phyloP scores from a whole-genome alignment of 805 yeast genomes.

The Monosporozyma unispora region DNA sequence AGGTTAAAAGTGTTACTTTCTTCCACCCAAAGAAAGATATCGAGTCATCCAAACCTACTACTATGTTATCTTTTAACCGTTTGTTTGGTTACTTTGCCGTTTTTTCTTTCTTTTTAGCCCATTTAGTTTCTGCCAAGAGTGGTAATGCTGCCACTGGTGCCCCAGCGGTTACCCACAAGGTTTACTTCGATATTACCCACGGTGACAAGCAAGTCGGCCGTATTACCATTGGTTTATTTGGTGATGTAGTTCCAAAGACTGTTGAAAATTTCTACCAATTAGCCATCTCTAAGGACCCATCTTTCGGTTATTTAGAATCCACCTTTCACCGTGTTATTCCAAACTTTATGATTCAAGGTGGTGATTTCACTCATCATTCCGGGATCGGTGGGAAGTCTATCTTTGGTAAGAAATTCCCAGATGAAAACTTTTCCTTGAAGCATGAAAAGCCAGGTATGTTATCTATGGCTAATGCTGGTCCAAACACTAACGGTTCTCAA shows the following conservation, averaged over 20 bases:
- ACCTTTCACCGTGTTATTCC: constrained; percentile 68
- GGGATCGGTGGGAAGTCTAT: constrained; percentile 73
- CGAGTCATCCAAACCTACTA: not conserved
- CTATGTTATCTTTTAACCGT: not conserved
- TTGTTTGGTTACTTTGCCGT: not conserved
- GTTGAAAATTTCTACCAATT: constrained; percentile 81
- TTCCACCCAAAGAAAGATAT: not conserved
- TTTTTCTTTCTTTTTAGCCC: constrained; percentile 1
- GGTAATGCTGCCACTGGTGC: constrained; percentile 17
- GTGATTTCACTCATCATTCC: constrained; percentile 61
- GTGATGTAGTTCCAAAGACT: constrained; percentile 79
- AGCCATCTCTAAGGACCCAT: constrained; percentile 64
- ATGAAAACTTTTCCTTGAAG: constrained; percentile 59
- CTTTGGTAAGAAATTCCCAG: constrained; percentile 57
- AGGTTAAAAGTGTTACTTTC: no score
- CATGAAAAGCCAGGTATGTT: constrained; percentile 62
- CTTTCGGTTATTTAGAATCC: constrained; percentile 51
- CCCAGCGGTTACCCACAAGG: constrained; percentile 56
- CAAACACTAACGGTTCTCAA: constrained; percentile 83
- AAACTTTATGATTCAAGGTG: constrained; percentile 72
- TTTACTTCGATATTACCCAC: constrained; percentile 76
- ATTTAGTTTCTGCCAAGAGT: constrained; percentile 7
- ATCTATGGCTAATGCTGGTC: constrained; percentile 78
- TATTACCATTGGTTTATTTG: constrained; percentile 79
- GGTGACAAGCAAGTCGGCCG: constrained; percentile 74